Base-by-base conservation (phyloP, 2,329 filamentous ascomycete genomes). In the Chaetomiaceae sp. region DNA sequence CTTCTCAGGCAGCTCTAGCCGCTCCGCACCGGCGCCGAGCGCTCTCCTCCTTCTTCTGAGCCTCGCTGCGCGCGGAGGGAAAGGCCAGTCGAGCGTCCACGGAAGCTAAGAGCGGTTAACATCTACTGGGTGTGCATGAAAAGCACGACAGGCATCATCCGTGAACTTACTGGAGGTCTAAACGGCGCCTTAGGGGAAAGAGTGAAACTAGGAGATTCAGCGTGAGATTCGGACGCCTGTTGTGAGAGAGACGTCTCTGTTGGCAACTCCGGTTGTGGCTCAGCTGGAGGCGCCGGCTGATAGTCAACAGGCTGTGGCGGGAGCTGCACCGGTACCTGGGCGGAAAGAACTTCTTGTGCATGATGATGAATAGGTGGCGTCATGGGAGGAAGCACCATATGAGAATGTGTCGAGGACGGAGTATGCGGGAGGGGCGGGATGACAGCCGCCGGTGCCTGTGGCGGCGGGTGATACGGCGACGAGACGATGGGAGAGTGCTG, bases 381-480 rank as follows among this genome's bases (percentile, higher is more conserved):
- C 53, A 68, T 65, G 9, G 74, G 66, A 49, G 65, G 63, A 20
- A 64, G 58, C n/a, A 37, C 40, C 14, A 50, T 37, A 51, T 55
- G 33, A 7, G 74, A 74, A 45, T 74, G 69, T 15, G 72, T 73
- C 14, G 76, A 79, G 4, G 73, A 74, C 4, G 76, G 76, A 9
- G 76, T 77, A 26, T 73, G 71, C 17, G 73, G 71, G 19, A 48
- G 36, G 4, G 71, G 66, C 46, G 66, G 65, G 33, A 69, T 60
- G 15, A 71, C 64, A 45, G 68, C 62, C 20, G 71, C 65, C 15
- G 64, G 62, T 24, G 68, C 60, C 57, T 68, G 60, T 59, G 69
- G 59, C 61, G 78, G 67, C 60, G 75, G 68, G 60, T 80, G 74
- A 66, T 80, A 73, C 52, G 82, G 68, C 47, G 79, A 72, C 44